Evolutionary conservation across 164 flowering plant genomes (phyloP).

Genomic region (Magnolia changhungtana): DNA sequence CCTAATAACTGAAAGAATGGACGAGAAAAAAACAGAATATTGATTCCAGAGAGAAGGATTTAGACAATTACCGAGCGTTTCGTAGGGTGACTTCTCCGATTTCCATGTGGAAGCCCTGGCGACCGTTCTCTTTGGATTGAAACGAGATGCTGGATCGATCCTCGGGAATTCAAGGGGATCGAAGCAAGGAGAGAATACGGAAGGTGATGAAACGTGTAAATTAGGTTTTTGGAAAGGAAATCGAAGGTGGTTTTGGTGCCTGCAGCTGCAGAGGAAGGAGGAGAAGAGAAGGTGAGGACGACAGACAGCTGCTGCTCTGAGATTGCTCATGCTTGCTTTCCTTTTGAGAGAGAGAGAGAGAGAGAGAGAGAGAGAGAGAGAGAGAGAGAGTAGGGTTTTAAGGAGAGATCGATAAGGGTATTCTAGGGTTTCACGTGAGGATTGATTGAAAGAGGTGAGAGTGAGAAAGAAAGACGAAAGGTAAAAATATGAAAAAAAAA

Average conservation of each 20-base stretch:
- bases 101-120: constrained; percentile 70
- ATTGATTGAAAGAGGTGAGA: not conserved
- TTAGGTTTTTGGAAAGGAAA: constrained; percentile 34
- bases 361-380: not conserved
- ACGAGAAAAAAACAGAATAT: no score
- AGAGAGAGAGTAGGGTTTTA: not conserved
- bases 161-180: constrained; percentile 16
- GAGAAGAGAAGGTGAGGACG: constrained; percentile 61
- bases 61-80: constrained; percentile 57
- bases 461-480: not conserved
- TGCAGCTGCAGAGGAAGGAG: constrained; percentile 44
- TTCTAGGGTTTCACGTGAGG: not conserved
- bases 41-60: not conserved
- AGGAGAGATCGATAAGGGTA: not conserved
- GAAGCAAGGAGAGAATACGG: constrained; percentile 21
- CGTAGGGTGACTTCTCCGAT: constrained; percentile 70
- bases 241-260: constrained; percentile 29
- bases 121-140: constrained; percentile 47
- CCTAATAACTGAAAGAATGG: no score
- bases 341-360: not conserved
- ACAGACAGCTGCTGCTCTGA: constrained; percentile 32
- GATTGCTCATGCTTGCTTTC: constrained; percentile 6
- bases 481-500: not conserved
- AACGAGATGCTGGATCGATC: constrained; percentile 31
- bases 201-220: constrained; percentile 25